phyloP scores from a whole-genome alignment of 1,139 yeast species.

The Pneumocystis wakefieldiae region DNA sequence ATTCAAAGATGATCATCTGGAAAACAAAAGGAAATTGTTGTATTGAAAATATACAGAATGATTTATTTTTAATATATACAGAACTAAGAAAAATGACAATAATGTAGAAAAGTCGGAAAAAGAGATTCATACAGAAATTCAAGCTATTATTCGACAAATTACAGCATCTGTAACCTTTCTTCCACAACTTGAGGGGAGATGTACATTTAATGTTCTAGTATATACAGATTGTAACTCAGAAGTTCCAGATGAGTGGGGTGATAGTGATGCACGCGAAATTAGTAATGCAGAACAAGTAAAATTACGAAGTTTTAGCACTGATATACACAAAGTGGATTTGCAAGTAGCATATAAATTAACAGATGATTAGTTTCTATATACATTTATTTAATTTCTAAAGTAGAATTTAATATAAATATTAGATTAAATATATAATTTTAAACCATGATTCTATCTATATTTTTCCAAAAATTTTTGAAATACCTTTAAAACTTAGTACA shows the following conservation, averaged over 20 bases:
- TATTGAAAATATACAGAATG: neutral
- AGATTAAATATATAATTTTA: neutral
- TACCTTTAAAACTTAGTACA: conserved; percentile 5
- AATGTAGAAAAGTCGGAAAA: conserved; percentile 29
- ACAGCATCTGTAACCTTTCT: conserved; percentile 77
- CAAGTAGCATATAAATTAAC: conserved; percentile 17
- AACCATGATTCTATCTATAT: neutral
- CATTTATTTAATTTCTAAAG: neutral
- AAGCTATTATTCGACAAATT: conserved; percentile 73
- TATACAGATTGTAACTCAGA: conserved; percentile 61
- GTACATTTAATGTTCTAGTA: conserved; percentile 76
- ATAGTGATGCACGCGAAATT: conserved; percentile 50
- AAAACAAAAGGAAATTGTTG: conserved; percentile 5
- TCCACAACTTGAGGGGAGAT: conserved; percentile 53
- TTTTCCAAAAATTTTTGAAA: conserved; percentile 1
- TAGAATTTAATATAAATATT: neutral
- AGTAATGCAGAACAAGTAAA: conserved; percentile 50
- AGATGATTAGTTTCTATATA: neutral
- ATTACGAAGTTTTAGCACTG: conserved; percentile 55
- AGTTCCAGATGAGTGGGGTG: conserved; percentile 78
- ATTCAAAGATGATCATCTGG: conserved; percentile 13
- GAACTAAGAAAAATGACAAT: neutral
- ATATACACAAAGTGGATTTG: conserved; percentile 48
- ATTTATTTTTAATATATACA: neutral
- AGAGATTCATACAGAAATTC: conserved; percentile 59